Base-by-base conservation (phyloP, 106 monocot species). In the Dactylorhiza incarnata region DNA sequence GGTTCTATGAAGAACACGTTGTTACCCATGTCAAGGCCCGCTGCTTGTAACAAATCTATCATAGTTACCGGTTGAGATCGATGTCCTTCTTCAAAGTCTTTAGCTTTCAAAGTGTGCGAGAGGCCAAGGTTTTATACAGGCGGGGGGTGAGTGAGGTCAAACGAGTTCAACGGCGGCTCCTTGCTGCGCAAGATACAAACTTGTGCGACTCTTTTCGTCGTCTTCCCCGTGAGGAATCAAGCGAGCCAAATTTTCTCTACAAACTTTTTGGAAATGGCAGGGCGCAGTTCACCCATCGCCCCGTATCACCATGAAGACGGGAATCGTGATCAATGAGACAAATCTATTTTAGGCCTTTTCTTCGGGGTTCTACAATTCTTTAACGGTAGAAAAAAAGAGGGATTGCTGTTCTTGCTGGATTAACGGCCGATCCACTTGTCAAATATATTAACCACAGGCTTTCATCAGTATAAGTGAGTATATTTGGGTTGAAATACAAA, bases 1-100 rank as follows among this genome's bases (percentile, higher is more conserved):
- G 90, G 84, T 54, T 78, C 53, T 48, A 65, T 70, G 13, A 81
- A 49, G 25, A 81, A 83, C 14, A 50, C 77, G 49, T 48, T 69
- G 45, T 13, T 72, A 7, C 10, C 6, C 19, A 22, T 49, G 49
- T 15, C 22, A 72, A 20, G 3, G 49, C 24, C 65, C 29, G 29
- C 26, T 11, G 3, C 72, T 46, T 48, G 49, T 12, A 72, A n/a
- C n/a, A n/a, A 49, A 72, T 9, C 20, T 22, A 7, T 10, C 72
- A 72, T 72, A 48, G 20, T 45, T 68, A 5, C 23, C 17, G 20
- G 15, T 15, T 16, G 45, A 69, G 69, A 45, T 69, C 16, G 46
- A 24, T 69, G 16, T 69, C 66, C 15, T 44, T 69, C 69, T 45
- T 69, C 69, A 46, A 45, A n/a, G 5, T 17, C 16, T 29, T 37